These are phyloP conservation scores for Ceratopteris richardii DNA, from an alignment of 75 land plant species.

Conservation along the genomic window DNA sequence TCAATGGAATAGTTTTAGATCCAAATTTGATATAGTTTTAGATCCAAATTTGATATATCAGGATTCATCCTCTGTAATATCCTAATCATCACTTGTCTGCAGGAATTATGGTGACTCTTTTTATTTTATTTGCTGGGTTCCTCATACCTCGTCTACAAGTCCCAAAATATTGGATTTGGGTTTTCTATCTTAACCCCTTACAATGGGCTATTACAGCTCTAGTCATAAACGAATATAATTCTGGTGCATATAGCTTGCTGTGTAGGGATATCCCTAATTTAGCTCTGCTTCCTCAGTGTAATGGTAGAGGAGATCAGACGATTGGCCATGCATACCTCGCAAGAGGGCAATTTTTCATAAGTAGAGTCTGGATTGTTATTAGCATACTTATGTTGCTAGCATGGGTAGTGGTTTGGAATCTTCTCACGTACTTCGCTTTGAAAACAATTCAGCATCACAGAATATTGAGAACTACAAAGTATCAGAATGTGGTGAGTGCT, in stretches of 20 bases:
- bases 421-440: constrained; percentile 17
- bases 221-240: constrained; percentile 24
- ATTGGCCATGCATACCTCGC: constrained; percentile 28
- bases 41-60: neutral
- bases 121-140: constrained; percentile 28
- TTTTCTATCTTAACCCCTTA: constrained; percentile 18
- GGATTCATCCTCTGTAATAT: too few relatives aligned
- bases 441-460: constrained; percentile 11
- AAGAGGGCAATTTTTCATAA: constrained; percentile 15
- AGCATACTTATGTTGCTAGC: constrained; percentile 11
- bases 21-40: too few relatives aligned
- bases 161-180: constrained; percentile 29
- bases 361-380: constrained; percentile 20
- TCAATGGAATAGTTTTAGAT: neutral
- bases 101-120: constrained; percentile 20
- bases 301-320: constrained; percentile 17
- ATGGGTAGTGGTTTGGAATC: constrained; percentile 19
- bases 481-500: neutral
- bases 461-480: neutral
- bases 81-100: constrained; percentile 6
- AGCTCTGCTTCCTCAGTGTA: constrained; percentile 15
- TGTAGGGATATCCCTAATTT: constrained; percentile 2
- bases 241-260: constrained; percentile 12
- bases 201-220: constrained; percentile 25
- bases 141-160: constrained; percentile 18